Evolutionary conservation across 345 rosid species (phyloP).

Genomic region (Physaria fendleri): DNA sequence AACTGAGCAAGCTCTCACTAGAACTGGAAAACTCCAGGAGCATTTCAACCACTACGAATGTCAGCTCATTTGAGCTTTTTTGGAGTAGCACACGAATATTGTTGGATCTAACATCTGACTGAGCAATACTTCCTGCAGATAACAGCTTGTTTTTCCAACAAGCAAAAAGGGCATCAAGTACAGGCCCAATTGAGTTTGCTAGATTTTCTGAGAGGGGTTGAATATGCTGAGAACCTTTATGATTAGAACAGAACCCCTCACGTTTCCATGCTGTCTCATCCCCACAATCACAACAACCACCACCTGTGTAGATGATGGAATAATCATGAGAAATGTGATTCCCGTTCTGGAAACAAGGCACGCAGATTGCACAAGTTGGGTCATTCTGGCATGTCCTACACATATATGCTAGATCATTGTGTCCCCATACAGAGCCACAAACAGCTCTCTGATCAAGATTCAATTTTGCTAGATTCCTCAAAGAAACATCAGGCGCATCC

Average conservation of each 20-base stretch:
- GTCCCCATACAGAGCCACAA: slow-evolving; percentile 95
- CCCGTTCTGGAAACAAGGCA: slow-evolving; percentile 83
- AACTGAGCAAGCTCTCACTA: slow-evolving; percentile 92
- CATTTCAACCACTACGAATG: slow-evolving; percentile 63
- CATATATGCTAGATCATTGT: slow-evolving; percentile 79
- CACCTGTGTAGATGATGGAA: slow-evolving; percentile 69
- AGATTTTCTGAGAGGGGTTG: slow-evolving; percentile 63
- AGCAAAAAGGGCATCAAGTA: slow-evolving; percentile 58
- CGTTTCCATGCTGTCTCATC: slow-evolving; percentile 94
- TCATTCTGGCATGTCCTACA: slow-evolving; percentile 84
- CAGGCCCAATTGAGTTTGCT: slow-evolving; percentile 62
- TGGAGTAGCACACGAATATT: slow-evolving; percentile 26
- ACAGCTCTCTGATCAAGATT: slow-evolving; percentile 68
- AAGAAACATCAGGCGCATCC: slow-evolving; percentile 46
- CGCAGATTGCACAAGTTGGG: slow-evolving; percentile 94
- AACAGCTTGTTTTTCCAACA: slow-evolving; percentile 61
- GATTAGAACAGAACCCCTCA: slow-evolving; percentile 88
- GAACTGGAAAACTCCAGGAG: slow-evolving; percentile 65
- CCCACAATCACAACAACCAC: slow-evolving; percentile 99
- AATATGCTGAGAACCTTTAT: slow-evolving; percentile 91
- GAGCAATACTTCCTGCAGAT: slow-evolving; percentile 35
- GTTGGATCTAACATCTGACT: slow-evolving; percentile 31
- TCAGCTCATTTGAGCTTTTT: slow-evolving; percentile 59
- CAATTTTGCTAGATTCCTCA: slow-evolving; percentile 42
- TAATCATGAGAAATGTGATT: slow-evolving; percentile 72